These are phyloP conservation scores for Eucalyptus grandis DNA, from an alignment of 345 rosid species.

Conservation along the genomic window DNA sequence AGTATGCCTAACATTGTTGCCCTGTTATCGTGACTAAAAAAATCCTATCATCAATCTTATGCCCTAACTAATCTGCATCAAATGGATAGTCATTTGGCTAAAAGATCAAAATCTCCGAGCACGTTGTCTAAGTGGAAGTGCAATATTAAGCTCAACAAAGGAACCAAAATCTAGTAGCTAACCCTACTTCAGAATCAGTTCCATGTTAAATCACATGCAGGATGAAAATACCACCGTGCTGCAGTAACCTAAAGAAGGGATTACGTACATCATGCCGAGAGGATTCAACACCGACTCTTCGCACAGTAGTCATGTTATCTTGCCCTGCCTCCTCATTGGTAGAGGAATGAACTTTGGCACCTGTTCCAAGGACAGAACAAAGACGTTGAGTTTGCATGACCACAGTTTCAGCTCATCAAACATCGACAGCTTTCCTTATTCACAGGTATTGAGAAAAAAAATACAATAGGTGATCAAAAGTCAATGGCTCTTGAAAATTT, in stretches of 20 bases:
- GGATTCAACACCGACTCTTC: not conserved
- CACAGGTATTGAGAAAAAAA: not conserved
- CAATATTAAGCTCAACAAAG: not conserved
- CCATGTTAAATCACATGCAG: conserved; percentile 16
- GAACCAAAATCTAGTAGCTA: not conserved
- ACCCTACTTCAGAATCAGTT: not conserved
- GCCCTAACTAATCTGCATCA: not conserved
- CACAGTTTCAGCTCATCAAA: not conserved
- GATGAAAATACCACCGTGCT: not conserved
- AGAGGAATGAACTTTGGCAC: conserved; percentile 30
- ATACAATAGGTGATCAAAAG: not conserved
- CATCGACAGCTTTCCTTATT: not conserved
- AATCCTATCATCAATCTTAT: not conserved
- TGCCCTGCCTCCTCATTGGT: conserved; percentile 11
- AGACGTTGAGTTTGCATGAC: not conserved
- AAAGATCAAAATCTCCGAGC: not conserved
- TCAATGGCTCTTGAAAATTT: not conserved
- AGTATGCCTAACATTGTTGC: not conserved
- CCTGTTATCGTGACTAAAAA: not conserved
- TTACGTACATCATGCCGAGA: not conserved
- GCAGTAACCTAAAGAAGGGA: not conserved
- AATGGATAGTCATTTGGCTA: not conserved
- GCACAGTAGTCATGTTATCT: not conserved
- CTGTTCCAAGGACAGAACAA: not conserved
- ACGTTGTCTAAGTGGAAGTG: not conserved